Conservation (phyloP, 345 rosid species). For the Ailanthus altissimus region DNA sequence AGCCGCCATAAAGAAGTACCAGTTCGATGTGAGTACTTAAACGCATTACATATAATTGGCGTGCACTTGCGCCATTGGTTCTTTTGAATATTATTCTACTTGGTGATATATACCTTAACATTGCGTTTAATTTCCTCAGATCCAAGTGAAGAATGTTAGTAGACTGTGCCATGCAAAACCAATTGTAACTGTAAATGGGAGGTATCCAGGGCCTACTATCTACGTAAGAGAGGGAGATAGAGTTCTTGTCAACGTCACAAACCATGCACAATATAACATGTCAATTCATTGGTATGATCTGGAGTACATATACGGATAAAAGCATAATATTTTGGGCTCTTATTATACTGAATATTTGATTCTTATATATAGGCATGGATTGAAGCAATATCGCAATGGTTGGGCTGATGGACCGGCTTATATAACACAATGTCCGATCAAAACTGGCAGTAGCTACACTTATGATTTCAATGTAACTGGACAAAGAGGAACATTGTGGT, state of each 20-base stretch:
- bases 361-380: conserved; percentile 49
- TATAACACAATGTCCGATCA: conserved; percentile 65
- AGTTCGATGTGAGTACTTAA: conserved; percentile 42
- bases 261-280: conserved; percentile 55
- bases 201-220: conserved; percentile 60
- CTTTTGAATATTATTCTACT: neutral
- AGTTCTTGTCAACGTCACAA: conserved; percentile 59
- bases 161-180: conserved; percentile 68
- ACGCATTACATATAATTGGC: neutral
- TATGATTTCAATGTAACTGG: conserved; percentile 61
- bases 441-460: conserved; percentile 49
- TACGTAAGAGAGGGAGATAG: conserved; percentile 60
- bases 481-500: conserved; percentile 72
- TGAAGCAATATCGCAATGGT: conserved; percentile 65
- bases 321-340: neutral
- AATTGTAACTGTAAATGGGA: conserved; percentile 62
- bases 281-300: conserved; percentile 55
- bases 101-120: neutral
- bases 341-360: neutral
- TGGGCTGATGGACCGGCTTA: conserved; percentile 80
- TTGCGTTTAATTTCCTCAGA: conserved; percentile 28
- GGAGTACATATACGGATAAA: no score
- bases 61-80: neutral
- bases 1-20: conserved; percentile 47
- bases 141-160: conserved; percentile 60